phyloP scores from a whole-genome alignment of 169 alveolate genomes.

The Eimeria praecox region DNA sequence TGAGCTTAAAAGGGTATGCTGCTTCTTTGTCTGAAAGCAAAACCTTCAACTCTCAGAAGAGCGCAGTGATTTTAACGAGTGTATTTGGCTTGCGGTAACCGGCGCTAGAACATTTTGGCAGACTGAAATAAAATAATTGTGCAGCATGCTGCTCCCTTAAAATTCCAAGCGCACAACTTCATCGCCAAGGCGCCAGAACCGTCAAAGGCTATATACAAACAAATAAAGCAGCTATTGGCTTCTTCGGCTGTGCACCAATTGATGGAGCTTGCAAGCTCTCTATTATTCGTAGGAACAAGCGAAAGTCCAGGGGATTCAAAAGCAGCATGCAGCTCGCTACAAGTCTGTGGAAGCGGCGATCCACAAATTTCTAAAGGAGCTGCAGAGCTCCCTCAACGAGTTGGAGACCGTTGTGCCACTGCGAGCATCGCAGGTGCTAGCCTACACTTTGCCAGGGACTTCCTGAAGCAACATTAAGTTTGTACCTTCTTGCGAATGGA shows the following conservation, averaged over 20 bases:
- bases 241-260: background rate
- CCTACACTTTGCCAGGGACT: background rate
- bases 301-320: conserved; percentile 58
- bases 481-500: background rate
- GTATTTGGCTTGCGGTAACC: background rate
- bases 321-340: conserved; percentile 54
- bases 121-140: background rate
- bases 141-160: background rate
- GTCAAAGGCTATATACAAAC: background rate
- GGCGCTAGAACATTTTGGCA: background rate
- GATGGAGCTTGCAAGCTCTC: background rate
- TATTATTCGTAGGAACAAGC: background rate
- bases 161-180: background rate
- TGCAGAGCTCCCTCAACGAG: conserved; percentile 59
- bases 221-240: background rate
- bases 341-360: conserved; percentile 55
- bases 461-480: background rate
- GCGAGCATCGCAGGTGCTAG: conserved; percentile 60
- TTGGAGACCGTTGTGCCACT: conserved; percentile 49
- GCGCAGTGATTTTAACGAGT: background rate
- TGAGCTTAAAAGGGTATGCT: conserved; percentile 45
- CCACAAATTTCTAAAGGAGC: conserved; percentile 62
- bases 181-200: background rate
- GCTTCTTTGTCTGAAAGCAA: background rate
- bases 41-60: background rate